These are phyloP conservation scores for Eucalyptus polybractea DNA, from an alignment of 345 rosid genomes.

Conservation along the genomic window DNA sequence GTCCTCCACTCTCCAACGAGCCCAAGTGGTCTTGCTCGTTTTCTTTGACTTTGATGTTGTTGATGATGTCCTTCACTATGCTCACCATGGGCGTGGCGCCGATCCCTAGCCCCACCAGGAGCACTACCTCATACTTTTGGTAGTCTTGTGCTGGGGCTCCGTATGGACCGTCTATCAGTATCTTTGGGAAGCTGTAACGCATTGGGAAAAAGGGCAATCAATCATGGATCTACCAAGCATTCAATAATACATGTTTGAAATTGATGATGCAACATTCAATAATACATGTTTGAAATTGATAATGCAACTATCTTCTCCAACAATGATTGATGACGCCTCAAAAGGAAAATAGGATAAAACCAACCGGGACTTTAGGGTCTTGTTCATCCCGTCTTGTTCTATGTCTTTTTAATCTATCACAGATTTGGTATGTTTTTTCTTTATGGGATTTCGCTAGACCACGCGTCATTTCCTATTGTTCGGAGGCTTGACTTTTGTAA, in stretches of 20 bases:
- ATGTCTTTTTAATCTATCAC: accelerated
- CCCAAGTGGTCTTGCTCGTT: background rate
- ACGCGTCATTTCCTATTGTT: background rate
- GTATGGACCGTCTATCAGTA: conserved; percentile 76
- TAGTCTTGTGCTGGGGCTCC: conserved; percentile 97
- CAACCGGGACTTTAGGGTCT: background rate
- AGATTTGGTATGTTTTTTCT: background rate
- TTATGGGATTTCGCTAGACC: background rate
- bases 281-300: background rate
- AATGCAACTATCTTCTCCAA: background rate
- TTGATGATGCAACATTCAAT: background rate
- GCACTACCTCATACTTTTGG: conserved; percentile 75
- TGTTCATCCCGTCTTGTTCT: background rate
- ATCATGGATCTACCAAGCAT: background rate
- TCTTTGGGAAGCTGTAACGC: conserved; percentile 46
- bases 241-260: background rate
- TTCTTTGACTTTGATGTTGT: conserved; percentile 36
- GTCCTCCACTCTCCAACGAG: conserved; percentile 1
- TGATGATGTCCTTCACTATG: conserved; percentile 82
- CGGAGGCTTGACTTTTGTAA: background rate
- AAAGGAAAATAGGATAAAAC: accelerated
- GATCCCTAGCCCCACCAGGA: conserved; percentile 80
- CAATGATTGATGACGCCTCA: background rate
- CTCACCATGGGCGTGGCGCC: conserved; percentile 97
- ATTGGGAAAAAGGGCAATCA: background rate